These are phyloP conservation scores for Talinum fruticosum DNA, from an alignment of 148 eudicot genomes.

Conservation along the genomic window DNA sequence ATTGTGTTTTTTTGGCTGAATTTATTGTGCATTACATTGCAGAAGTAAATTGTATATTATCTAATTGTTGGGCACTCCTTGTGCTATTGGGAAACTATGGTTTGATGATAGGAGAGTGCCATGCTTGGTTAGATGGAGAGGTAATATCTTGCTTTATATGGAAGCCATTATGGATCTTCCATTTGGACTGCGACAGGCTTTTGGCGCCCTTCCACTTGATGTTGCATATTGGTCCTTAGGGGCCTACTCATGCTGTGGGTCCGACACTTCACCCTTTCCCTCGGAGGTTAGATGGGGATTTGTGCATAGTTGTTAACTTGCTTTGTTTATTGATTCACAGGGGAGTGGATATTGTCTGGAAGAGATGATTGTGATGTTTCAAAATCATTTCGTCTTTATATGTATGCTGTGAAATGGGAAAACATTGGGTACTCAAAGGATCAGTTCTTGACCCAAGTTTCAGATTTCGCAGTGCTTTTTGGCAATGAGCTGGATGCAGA, in stretches of 20 bases:
- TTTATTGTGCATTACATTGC: no score
- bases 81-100: no score
- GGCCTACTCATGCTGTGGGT: background rate
- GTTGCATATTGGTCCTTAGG: background rate
- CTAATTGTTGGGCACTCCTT: no score
- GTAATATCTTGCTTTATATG: background rate
- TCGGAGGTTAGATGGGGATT: background rate
- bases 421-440: slow-evolving; percentile 77
- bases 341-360: slow-evolving; percentile 93
- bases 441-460: slow-evolving; percentile 74
- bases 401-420: slow-evolving; percentile 72
- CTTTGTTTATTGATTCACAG: slow-evolving; percentile 41
- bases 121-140: background rate
- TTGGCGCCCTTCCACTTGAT: background rate
- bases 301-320: background rate
- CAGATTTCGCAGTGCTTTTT: slow-evolving; percentile 79
- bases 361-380: slow-evolving; percentile 43
- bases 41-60: no score
- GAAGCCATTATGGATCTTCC: background rate
- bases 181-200: no score
- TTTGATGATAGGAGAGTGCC: background rate
- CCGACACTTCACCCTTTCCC: background rate
- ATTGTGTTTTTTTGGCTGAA: no score
- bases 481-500: slow-evolving; percentile 99
- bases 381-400: slow-evolving; percentile 57